Base-by-base conservation (phyloP, 495 filamentous ascomycete genomes). In the Hypoxylon perforatum region DNA sequence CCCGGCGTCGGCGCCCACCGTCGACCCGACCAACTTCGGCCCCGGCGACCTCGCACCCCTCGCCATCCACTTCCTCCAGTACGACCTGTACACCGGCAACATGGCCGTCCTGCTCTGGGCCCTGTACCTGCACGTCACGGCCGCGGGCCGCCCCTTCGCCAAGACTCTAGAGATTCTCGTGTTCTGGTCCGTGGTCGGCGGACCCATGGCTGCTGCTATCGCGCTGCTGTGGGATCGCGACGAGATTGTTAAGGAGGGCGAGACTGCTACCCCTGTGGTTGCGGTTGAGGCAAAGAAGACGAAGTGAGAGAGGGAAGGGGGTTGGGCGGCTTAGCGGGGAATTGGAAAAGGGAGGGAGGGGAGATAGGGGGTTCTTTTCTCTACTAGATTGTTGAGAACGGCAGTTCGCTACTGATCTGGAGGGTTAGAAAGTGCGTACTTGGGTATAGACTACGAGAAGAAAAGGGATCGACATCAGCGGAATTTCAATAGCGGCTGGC, bases 61-160 rank as follows among this genome's bases (percentile, higher is more conserved):
- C 8, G 79, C 83, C 8, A 80, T 80, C 50, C 74, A 76, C 15
- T 85, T 90, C 67, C 64, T 89, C 23, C 82, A 84, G 44, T 89
- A 84, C 78, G 88, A 90, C 57, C 77, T 87, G 18, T 74, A 86
- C 63, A 78, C 85, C 52, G 86, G 84, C 3, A 80, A 81, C 7
- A 54, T 65, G 5, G 80, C 84, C 1, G 63, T 87, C 28, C 54
- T 88, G 12, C 21, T 87, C 6, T 90, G 88, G 88, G 82, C 85
- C 2, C 52, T 81, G 10, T 80, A 77, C 7, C 62, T 89, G 18
- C 76, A 85, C 61, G 56, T 74, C 38, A 77, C 72, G 19, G 25
- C 76, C 70, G 47, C 74, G 68, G 33, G 69, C 53, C 33, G 73
- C 73, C 6, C 69, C 67, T 4, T 66, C 72, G 72, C 65, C 44